Evolutionary conservation across 2,329 filamentous ascomycete genomes (phyloP), one percentile per base, ranked within the genome.

Genomic region (Epichloe sylvatica): DNA sequence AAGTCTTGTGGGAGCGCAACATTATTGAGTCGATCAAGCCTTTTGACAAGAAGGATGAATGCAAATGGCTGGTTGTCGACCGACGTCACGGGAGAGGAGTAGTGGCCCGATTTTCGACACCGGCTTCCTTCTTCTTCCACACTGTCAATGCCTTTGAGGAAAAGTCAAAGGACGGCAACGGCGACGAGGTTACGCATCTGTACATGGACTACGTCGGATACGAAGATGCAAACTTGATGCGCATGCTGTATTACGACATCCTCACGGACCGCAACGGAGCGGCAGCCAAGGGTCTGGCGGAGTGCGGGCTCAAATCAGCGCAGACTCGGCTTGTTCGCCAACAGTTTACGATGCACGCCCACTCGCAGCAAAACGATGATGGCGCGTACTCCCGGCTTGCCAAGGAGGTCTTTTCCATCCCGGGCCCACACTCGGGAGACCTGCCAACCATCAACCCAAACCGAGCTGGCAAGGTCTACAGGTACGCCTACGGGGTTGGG

Each of bases 121-220:
- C 77, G 0, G 75, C 84, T 0, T 81, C 81, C 44, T 94, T 90
- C 69, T 83, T 80, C 64, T 94, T 94, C 63, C 87, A 94, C 65
- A 78, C 77, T 0, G 70, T 87, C 60, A 94, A 94, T 56, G 77
- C 85, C 0, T 92, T 81, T 61, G 84, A 91, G 58, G 76, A 86
- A 54, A 54, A 58, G 0, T 52, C 59, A 0, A 62, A 67, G 33
- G 66, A 64, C 2, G 67, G 70, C 1, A 57, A 61, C 0, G 60
- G 60, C 2, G 50, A 59, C 11, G 50, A 57, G 9, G 47, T 49
- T 12, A 62, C 55, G 1, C 71, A 81, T 52, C 70, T 92, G 17
- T 69, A 80, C 33, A 78, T 82, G 49, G 87, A 94, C 53, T 61
- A 83, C 1, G 65, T 81, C 33, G 69, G 76, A 47, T 89, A 84